These are phyloP conservation scores for Fusarium sp. DNA, from an alignment of 2,329 filamentous ascomycete species.

Conservation along the genomic window DNA sequence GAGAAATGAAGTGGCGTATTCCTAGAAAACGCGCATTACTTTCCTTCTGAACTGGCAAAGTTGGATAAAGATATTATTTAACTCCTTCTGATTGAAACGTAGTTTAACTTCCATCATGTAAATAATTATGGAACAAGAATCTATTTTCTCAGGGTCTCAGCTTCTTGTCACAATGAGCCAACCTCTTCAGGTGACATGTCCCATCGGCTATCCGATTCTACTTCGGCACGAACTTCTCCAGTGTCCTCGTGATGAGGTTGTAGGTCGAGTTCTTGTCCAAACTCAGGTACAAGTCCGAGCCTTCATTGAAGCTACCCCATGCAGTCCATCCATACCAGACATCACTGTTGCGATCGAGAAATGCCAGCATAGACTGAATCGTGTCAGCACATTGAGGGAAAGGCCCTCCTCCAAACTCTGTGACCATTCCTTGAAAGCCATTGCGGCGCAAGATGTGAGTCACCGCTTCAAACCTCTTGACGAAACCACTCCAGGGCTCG, in stretches of 20 bases:
- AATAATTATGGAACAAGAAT: neutral
- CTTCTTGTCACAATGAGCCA: rapidly evolving
- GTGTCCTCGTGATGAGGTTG: neutral
- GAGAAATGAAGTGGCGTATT: neutral
- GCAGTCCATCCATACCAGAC: neutral
- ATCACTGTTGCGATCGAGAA: neutral
- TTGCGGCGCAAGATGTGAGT: neutral
- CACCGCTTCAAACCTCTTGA: neutral
- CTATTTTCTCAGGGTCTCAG: neutral
- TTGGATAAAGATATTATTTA: rapidly evolving
- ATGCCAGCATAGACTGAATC: neutral
- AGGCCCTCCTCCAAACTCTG: neutral
- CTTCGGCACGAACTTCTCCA: neutral
- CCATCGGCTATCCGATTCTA: no score
- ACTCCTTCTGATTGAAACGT: rapidly evolving
- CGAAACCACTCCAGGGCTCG: neutral
- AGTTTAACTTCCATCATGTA: no score
- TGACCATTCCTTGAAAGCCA: neutral
- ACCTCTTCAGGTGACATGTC: no score
- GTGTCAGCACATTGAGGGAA: neutral
- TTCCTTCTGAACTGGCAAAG: no score
- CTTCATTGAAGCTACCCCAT: neutral
- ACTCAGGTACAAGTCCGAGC: neutral
- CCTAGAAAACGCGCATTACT: rapidly evolving
- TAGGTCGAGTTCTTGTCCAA: neutral